phyloP scores from a whole-genome alignment of 768 basidiomycete species.

The Amanita muscaria region DNA sequence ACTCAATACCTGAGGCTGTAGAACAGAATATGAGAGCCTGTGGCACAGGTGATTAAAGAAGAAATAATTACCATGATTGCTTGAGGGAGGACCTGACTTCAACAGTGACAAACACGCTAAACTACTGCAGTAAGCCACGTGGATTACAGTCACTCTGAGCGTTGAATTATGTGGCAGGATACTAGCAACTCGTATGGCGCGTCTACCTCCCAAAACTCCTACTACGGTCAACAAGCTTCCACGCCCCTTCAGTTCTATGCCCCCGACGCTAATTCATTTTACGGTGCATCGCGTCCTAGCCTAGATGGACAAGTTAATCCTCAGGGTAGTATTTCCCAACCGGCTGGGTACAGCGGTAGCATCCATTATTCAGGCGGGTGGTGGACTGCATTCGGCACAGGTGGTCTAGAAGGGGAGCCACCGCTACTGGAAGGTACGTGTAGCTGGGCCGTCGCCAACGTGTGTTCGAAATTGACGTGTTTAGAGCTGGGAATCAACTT shows the following conservation, averaged over 20 bases:
- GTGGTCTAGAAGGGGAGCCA: constrained; percentile 92
- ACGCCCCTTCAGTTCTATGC: constrained; percentile 72
- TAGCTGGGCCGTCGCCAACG: no score
- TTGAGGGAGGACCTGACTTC: constrained; percentile 23
- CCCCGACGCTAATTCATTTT: constrained; percentile 47
- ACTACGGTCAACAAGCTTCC: constrained; percentile 38
- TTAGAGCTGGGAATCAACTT: constrained; percentile 94
- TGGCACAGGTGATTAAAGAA: background rate
- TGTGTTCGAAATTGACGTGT: background rate
- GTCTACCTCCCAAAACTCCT: constrained; percentile 51
- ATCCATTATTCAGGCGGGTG: constrained; percentile 71
- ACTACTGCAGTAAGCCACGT: constrained; percentile 21
- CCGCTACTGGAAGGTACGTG: constrained; percentile 83
- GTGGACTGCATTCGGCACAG: constrained; percentile 96
- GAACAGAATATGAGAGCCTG: constrained; percentile 9
- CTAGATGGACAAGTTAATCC: constrained; percentile 59
- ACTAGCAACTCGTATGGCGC: constrained; percentile 46
- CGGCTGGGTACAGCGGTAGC: constrained; percentile 54
- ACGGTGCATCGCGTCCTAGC: constrained; percentile 62
- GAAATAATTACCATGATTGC: constrained; percentile 30
- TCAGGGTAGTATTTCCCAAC: constrained; percentile 44
- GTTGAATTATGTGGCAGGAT: constrained; percentile 66
- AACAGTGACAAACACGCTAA: constrained; percentile 15
- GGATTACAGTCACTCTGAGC: constrained; percentile 12
- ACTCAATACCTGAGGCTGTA: constrained; percentile 57